Base-by-base conservation (phyloP, 1,139 yeast genomes). In the Kodamaea ohmeri region DNA sequence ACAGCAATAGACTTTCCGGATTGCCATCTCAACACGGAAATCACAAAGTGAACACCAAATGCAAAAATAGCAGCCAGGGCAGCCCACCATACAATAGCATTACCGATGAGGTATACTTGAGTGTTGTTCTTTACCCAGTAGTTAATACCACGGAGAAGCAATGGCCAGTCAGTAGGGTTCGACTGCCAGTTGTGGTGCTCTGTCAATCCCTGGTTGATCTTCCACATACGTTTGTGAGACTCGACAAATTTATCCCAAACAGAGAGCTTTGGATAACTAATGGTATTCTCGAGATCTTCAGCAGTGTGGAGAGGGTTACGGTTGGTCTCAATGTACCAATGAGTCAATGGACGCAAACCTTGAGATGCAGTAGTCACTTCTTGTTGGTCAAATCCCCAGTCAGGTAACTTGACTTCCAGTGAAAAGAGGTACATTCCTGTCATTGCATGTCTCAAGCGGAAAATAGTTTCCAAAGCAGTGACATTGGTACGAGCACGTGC, bases 361-460 rank as follows among this genome's bases (percentile, higher is more conserved):
- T 80, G 87, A 36, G 78, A 70, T 36, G 97, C 94, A 63, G 96
- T 79, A 8, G 96, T 82, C 35, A 94, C 98, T 68, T 92, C 99
- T 63, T 88, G 97, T 67, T 94, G 98, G 51, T 84, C 94, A 55
- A 84, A 89, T 3, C 92, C 98, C 97, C 97, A 92, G 42, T 81
- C 83, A 42, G 98, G 98, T 50, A 92, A 77, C 62, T 86, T 87
- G 37, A 79, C 83, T 46, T 78, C 80, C 57, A 87, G 89, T 19
- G 97, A 87, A 63, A 90, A 92, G 53, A 94, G 71, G 55, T 84
- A 83, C 64, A 95, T 80, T 37, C 96, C 96, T 26, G 92, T 75
- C 82, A 86, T 78, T 36, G 94, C 89, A 58, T 94, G 98, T 60
- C 79, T 81, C 49, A 94, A 76, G 64, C 94, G 77, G 73, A 94